phyloP scores from a whole-genome alignment of 129 eudicot genomes.

The Flaveria robusta region DNA sequence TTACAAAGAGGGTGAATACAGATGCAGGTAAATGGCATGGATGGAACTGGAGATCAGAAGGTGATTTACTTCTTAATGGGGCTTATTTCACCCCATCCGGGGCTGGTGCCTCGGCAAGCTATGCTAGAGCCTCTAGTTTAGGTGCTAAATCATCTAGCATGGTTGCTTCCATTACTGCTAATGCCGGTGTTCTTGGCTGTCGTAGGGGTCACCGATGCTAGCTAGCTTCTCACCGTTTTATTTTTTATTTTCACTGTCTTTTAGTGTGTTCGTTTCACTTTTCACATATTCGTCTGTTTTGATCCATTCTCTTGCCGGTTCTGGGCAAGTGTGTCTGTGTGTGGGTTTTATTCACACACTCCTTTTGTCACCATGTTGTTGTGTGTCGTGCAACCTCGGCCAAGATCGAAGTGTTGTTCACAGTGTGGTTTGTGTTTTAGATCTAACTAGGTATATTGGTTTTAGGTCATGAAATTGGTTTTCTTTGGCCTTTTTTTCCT shows the following conservation, averaged over 20 bases:
- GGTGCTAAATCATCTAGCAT: conserved; percentile 83
- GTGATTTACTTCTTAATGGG: conserved; percentile 78
- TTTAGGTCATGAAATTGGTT: conserved; percentile 30
- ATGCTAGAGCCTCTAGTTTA: conserved; percentile 85
- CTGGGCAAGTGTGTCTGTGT: conserved; percentile 57
- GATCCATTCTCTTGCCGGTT: conserved; percentile 28
- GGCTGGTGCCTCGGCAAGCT: conserved; percentile 74
- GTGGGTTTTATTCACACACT: conserved; percentile 39
- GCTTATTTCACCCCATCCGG: conserved; percentile 89
- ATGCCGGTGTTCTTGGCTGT: conserved; percentile 72
- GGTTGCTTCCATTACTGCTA: conserved; percentile 71
- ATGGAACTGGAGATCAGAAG: conserved; percentile 98
- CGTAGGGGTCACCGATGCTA: conserved; percentile 78
- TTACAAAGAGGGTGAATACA: conserved; percentile 73
- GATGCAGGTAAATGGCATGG: conserved; percentile 58
- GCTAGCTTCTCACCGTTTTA: conserved; percentile 15
- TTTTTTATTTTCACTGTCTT: conserved; percentile 2
- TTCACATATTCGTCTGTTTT: conserved; percentile 31
- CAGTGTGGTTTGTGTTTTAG: conserved; percentile 32
- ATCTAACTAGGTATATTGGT: conserved; percentile 40
- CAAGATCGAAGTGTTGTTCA: conserved; percentile 65
- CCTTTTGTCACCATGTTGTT: conserved; percentile 21
- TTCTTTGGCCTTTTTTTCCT: conserved; percentile 11
- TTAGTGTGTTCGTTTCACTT: conserved; percentile 23
- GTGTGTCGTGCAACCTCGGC: conserved; percentile 69